These are phyloP conservation scores for Phyllosticta citrichinensis DNA, from an alignment of 2,329 filamentous ascomycete genomes.

Conservation along the genomic window DNA sequence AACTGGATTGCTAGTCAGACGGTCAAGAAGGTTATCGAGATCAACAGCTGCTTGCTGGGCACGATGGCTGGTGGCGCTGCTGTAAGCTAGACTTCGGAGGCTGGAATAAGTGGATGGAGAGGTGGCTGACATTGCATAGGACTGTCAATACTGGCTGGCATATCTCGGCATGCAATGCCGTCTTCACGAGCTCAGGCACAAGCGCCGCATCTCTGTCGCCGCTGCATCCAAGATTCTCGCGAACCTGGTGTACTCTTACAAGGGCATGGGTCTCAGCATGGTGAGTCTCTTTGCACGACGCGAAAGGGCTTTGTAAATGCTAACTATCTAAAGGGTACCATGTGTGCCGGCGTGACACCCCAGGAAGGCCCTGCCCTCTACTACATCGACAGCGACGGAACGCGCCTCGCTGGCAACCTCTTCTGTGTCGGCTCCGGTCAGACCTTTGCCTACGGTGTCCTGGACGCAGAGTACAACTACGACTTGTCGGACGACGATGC, in stretches of 20 bases:
- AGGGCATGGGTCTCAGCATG: slow-evolving; percentile 98
- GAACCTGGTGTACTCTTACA: slow-evolving; percentile 97
- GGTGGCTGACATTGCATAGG: slow-evolving; percentile 38
- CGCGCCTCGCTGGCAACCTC: slow-evolving; percentile 81
- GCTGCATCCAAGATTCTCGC: slow-evolving; percentile 97
- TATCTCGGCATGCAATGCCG: slow-evolving; percentile 99
- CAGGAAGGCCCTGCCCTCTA: slow-evolving; percentile 95
- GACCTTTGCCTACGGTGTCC: slow-evolving; percentile 96
- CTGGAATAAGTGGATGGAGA: not conserved
- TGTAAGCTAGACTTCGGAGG: slow-evolving; percentile 36
- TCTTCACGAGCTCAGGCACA: slow-evolving; percentile 97
- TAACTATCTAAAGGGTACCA: slow-evolving; percentile 55
- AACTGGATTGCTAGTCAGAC: slow-evolving; percentile 99
- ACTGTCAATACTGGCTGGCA: slow-evolving; percentile 99
- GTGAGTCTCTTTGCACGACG: slow-evolving; percentile 17
- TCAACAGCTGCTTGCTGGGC: slow-evolving; percentile 85
- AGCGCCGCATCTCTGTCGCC: slow-evolving; percentile 94
- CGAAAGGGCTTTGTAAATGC: not conserved
- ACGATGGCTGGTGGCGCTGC: slow-evolving; percentile 98
- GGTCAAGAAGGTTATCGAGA: slow-evolving; percentile 99
- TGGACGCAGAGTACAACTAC: slow-evolving; percentile 91
- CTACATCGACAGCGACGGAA: slow-evolving; percentile 98
- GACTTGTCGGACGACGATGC: slow-evolving; percentile 81
- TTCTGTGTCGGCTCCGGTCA: slow-evolving; percentile 98
- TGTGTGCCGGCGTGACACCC: slow-evolving; percentile 94